Conservation (phyloP, 2,329 filamentous ascomycete species). For the Sporothrix dimorphospora region DNA sequence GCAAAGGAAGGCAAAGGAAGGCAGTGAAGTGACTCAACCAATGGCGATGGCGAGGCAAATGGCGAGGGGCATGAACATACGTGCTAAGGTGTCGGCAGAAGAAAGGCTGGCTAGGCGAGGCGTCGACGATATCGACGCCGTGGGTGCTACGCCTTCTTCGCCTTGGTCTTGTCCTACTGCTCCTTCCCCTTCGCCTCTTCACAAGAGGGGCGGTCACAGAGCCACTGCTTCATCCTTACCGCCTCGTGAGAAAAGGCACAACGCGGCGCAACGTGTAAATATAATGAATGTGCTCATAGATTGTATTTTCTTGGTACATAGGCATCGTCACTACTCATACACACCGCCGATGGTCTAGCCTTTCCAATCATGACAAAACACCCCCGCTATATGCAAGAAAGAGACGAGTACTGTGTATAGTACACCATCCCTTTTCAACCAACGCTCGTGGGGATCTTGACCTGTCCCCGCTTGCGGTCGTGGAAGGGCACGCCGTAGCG, state of each 20-base stretch:
- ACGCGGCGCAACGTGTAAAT: background rate
- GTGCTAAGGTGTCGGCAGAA: background rate
- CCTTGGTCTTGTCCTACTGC: background rate
- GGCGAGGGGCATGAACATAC: background rate
- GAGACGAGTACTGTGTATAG: background rate
- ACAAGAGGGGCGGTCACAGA: background rate
- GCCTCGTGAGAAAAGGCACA: background rate
- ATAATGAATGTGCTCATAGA: background rate
- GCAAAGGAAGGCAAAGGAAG: background rate
- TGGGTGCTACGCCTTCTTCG: background rate
- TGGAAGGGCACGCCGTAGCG: constrained; percentile 65
- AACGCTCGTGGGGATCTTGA: constrained; percentile 70
- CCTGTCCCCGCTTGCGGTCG: constrained; percentile 64
- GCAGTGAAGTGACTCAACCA: background rate
- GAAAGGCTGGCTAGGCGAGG: background rate
- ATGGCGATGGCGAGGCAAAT: background rate
- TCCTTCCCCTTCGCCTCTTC: background rate
- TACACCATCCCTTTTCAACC: constrained; percentile 34
- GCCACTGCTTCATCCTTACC: background rate
- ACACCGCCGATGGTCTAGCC: background rate
- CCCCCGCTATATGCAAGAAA: background rate
- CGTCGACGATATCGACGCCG: background rate
- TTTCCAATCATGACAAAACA: background rate
- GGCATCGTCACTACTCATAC: background rate
- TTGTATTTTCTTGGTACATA: constrained; percentile 7